Base-by-base conservation (phyloP, 2,329 filamentous ascomycete species). In the Fusarium torreyae region DNA sequence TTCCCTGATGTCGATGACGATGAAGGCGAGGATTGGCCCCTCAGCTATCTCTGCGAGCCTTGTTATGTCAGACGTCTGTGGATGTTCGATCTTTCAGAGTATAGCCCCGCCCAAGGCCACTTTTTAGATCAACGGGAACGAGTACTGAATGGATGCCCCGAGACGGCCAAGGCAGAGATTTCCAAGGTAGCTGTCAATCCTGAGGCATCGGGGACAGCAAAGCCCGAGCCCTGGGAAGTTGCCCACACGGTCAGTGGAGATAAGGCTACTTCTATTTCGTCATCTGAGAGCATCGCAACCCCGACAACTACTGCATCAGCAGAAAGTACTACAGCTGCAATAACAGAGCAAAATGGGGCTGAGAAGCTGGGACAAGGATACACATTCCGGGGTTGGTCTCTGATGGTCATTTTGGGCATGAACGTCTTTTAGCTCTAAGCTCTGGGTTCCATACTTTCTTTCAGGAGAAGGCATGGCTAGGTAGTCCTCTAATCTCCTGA, bases 61-160 rank as follows among this genome's bases (percentile, higher is more conserved):
- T 62, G 58, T 5, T 62, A 61, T 20, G 39, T 52, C 15, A 38
- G 44, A 7, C 45, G 39, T n/a, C n/a, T 61, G 2, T 62, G 56
- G 39, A 28, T 22, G n/a, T 61, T 62, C 20, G 58, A 62, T 3
- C 17, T 62, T 3, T 33, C 38, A 20, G 5, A n/a, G 4, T 59
- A 59, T 2, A 61, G 54, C 15, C 57, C 57, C 7, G 36, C 43
- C 17, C 49, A 51, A 2, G n/a, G 36, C 1, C 42, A 44, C 34
- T 43, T 61, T 5, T 24, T 51, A 10, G 14, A 26, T 7, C 11
- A 33, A 10, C 56, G 45, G 8, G 20, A 44, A 0, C 55, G 38
- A 5, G 44, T 62, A 22, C 24, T 44, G 0, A 15, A 62, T 24
- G 10, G 13, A 5, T 62, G 58, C 7, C 56, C 45, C 5, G 44